Conservation (phyloP, 208 protist genomes). For the Vickermania ingenoplastis region DNA sequence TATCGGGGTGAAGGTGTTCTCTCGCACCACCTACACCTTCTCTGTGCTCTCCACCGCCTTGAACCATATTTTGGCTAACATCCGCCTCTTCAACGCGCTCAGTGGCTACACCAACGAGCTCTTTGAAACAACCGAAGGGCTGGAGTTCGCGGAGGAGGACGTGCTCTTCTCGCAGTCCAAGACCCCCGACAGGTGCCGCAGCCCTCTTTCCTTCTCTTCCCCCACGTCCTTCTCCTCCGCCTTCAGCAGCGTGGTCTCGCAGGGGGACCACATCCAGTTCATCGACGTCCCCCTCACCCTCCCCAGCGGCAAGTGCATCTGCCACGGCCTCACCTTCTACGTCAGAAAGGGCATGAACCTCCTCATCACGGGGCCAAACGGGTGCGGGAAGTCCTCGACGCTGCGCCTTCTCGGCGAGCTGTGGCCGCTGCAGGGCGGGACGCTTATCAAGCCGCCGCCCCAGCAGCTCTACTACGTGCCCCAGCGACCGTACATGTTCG, state of each 20-base stretch:
- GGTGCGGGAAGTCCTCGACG: constrained; percentile 86
- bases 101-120: constrained; percentile 50
- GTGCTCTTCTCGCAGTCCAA: constrained; percentile 11
- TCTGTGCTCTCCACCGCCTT: constrained; percentile 33
- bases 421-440: constrained; percentile 60
- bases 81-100: constrained; percentile 28
- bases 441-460: constrained; percentile 53
- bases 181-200: constrained; percentile 5
- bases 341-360: constrained; percentile 78
- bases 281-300: constrained; percentile 52
- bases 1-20: constrained; percentile 14
- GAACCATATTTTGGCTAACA: constrained; percentile 31
- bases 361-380: constrained; percentile 88
- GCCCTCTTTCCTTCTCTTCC: background rate
- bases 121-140: constrained; percentile 26
- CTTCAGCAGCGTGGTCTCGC: constrained; percentile 10
- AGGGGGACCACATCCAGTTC: constrained; percentile 77
- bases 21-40: constrained; percentile 27
- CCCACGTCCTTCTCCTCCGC: constrained; percentile 3
- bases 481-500: constrained; percentile 77
- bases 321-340: constrained; percentile 53
- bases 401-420: constrained; percentile 75
- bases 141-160: constrained; percentile 22
- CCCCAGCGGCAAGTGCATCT: constrained; percentile 51
- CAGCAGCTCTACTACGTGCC: constrained; percentile 83